These are phyloP conservation scores for Botrytis medusae DNA, from an alignment of 2,329 filamentous ascomycete species.

Conservation along the genomic window DNA sequence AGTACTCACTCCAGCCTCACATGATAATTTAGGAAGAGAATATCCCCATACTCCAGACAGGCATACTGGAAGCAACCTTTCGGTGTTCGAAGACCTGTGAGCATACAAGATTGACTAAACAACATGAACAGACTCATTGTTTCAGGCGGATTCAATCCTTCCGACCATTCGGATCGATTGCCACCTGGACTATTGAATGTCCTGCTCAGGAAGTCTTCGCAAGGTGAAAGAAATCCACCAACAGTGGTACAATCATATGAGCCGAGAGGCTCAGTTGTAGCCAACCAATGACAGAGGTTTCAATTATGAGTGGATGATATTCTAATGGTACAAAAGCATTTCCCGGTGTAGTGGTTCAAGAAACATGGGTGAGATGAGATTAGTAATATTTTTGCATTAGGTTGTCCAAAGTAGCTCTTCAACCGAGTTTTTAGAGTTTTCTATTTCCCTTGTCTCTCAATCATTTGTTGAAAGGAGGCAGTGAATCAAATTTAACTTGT, in stretches of 20 bases:
- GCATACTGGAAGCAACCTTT: neutral
- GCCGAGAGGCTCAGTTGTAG: neutral
- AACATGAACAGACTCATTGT: neutral
- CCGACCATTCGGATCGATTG: neutral
- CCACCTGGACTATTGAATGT: neutral
- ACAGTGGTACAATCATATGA: neutral
- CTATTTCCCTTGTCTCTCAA: neutral
- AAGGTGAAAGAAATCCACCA: neutral
- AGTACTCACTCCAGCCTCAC: neutral
- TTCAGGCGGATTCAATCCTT: neutral
- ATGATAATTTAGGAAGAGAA: neutral
- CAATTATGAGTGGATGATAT: neutral
- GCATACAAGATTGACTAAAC: neutral
- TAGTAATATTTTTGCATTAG: neutral
- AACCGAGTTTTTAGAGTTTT: neutral
- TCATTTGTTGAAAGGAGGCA: constrained; percentile 3
- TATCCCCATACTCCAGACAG: neutral
- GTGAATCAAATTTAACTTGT: neutral
- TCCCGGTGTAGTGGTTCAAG: neutral
- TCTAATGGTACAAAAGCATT: neutral
- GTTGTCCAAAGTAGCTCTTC: neutral
- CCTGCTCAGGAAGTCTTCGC: neutral
- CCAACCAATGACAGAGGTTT: too few relatives aligned
- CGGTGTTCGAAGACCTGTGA: neutral
- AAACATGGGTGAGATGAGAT: neutral